A percentile compares a stretch with the other conserved stretches of the same genome.
Conservation (phyloP, 1,284 basidiomycete species). For the Irpex sp. region DNA sequence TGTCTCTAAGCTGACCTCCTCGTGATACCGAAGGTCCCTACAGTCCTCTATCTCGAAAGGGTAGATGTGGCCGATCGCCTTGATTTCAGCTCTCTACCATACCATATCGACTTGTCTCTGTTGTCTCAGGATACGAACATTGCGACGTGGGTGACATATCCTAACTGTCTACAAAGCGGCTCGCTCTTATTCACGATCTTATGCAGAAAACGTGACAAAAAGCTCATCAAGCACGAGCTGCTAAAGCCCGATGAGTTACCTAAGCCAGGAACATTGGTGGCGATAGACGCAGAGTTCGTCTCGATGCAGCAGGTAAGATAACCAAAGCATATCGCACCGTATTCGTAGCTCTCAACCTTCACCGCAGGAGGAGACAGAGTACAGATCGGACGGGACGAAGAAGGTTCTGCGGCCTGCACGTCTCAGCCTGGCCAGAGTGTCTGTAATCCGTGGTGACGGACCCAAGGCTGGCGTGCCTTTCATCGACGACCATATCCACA, state of each 20-base stretch:
- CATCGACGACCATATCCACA: constrained; percentile 98
- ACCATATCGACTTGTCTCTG: constrained; percentile 69
- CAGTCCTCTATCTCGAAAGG: constrained; percentile 86
- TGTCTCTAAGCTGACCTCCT: neutral
- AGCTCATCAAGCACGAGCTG: constrained; percentile 74
- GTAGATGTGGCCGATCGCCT: constrained; percentile 57
- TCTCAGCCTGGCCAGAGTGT: constrained; percentile 91
- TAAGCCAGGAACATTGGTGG: constrained; percentile 80
- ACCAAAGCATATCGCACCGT: neutral
- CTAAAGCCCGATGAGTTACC: constrained; percentile 80
- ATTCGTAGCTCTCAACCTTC: neutral
- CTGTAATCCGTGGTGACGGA: constrained; percentile 87
- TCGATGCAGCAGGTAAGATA: constrained; percentile 82
- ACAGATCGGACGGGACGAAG: constrained; percentile 91
- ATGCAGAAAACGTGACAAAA: constrained; percentile 70
- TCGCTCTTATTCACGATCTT: neutral
- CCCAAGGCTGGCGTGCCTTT: constrained; percentile 81
- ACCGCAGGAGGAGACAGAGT: constrained; percentile 87
- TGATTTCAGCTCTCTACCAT: constrained; percentile 66
- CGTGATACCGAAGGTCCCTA: constrained; percentile 61
- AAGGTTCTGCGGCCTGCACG: constrained; percentile 90
- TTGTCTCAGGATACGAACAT: constrained; percentile 87
- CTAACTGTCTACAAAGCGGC: neutral
- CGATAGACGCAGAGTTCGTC: constrained; percentile 98
- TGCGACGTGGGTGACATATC: constrained; percentile 54